Percentiles rank a stretch among this genome's conserved stretches.
phyloP scores from a whole-genome alignment of 208 protist genomes.

The Angomonas desouzai region DNA sequence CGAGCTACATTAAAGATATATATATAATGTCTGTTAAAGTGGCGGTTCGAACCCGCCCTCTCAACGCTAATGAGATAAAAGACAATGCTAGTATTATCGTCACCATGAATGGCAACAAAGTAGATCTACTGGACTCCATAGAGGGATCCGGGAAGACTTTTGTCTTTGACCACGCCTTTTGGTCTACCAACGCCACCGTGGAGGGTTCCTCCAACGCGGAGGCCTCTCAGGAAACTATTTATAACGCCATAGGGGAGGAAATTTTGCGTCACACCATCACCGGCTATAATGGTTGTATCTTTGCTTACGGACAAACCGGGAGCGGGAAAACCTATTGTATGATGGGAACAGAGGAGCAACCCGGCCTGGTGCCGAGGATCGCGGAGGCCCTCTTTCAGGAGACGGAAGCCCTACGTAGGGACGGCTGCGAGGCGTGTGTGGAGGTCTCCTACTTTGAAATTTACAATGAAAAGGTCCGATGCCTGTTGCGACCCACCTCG shows the following conservation, averaged over 20 bases:
- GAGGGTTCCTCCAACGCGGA: conserved; percentile 33
- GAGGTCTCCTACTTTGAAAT: conserved; percentile 88
- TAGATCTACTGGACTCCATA: conserved; percentile 37
- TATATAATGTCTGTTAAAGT: conserved; percentile 73
- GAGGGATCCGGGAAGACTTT: conserved; percentile 44
- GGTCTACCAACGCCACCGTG: conserved; percentile 37
- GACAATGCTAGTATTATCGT: conserved; percentile 43
- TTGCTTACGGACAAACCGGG: conserved; percentile 88
- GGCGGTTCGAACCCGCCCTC: conserved; percentile 60
- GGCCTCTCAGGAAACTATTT: conserved; percentile 61
- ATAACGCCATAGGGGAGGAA: conserved; percentile 46
- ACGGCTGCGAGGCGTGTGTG: conserved; percentile 69
- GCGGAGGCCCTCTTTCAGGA: conserved; percentile 53
- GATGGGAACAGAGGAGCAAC: conserved; percentile 45
- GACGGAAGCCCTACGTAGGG: conserved; percentile 22
- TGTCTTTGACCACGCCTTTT: conserved; percentile 69
- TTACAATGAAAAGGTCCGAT: conserved; percentile 88
- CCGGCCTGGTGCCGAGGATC: conserved; percentile 68
- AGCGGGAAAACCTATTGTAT: conserved; percentile 87
- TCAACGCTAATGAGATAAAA: conserved; percentile 50
- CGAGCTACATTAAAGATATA: background rate
- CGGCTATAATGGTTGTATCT: conserved; percentile 87
- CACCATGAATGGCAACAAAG: conserved; percentile 61
- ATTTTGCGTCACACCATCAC: conserved; percentile 59
- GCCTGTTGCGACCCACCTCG: conserved; percentile 54